These are phyloP conservation scores for Hanseniaspora guilliermondii DNA, from an alignment of 805 yeast genomes.

Conservation along the genomic window DNA sequence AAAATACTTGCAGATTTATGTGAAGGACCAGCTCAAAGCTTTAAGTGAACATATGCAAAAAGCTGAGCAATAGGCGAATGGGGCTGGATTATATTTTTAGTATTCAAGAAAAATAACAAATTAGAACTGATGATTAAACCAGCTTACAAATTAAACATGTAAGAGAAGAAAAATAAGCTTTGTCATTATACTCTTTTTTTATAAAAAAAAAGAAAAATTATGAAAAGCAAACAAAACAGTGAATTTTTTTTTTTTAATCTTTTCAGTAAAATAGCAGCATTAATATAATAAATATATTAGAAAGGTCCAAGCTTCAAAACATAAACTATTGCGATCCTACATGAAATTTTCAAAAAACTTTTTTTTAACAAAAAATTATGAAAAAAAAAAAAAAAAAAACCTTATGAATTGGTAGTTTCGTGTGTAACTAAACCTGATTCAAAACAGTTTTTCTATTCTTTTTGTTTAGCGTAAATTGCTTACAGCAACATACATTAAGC, in stretches of 20 bases:
- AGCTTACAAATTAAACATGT: neutral
- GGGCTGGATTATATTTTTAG: neutral
- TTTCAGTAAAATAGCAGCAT: neutral
- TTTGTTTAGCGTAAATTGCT: too few species aligned
- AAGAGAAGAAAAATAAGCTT: neutral
- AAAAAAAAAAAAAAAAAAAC: neutral
- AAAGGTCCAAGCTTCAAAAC: neutral
- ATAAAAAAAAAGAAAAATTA: neutral
- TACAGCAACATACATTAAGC: neutral
- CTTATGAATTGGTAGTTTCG: too few species aligned
- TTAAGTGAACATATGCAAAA: neutral
- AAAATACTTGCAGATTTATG: neutral
- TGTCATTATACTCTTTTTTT: neutral
- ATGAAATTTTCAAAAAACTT: neutral
- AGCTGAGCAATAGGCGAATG: conserved; percentile 13
- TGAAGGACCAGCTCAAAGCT: conserved; percentile 13
- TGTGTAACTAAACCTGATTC: too few species aligned
- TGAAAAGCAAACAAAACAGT: too few species aligned
- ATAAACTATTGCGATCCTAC: neutral
- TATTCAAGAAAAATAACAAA: neutral
- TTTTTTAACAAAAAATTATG: neutral
- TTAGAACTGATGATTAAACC: neutral
- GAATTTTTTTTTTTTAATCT: neutral
- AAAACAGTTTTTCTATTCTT: too few species aligned
- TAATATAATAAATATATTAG: neutral